These are phyloP conservation scores for Suaeda aralocaspica DNA, from an alignment of 148 eudicot genomes.

Conservation along the genomic window DNA sequence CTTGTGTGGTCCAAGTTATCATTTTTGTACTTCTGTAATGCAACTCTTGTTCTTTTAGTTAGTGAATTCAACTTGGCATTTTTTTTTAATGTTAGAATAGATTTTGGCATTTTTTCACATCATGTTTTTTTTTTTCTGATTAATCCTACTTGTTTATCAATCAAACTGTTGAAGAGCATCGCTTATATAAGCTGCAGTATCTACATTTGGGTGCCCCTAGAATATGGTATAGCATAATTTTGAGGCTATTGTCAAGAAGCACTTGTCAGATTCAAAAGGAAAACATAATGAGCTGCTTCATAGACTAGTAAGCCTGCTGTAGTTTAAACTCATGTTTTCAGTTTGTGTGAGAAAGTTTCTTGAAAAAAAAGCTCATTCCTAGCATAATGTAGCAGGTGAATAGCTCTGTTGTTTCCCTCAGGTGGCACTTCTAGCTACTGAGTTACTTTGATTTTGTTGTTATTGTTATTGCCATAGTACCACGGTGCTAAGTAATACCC, in stretches of 20 bases:
- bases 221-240: constrained; percentile 69
- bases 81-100: background rate
- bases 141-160: background rate
- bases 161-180: constrained; percentile 69
- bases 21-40: background rate
- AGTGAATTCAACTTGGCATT: background rate
- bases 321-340: background rate
- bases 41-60: background rate
- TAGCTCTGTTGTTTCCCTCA: too few relatives aligned
- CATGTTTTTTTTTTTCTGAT: background rate
- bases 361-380: too few relatives aligned
- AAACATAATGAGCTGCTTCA: constrained; percentile 38
- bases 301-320: constrained; percentile 42
- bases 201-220: constrained; percentile 61
- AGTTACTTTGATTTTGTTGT: too few relatives aligned
- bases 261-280: constrained; percentile 28
- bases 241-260: constrained; percentile 50
- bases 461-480: too few relatives aligned
- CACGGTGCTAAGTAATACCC: too few relatives aligned
- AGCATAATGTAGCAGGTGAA: too few relatives aligned
- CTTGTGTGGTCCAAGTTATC: background rate
- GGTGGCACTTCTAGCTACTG: too few relatives aligned
- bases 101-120: background rate
- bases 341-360: background rate
- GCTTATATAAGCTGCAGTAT: constrained; percentile 58